phyloP scores from a whole-genome alignment of 2,329 filamentous ascomycete species.

The Mycogone perniciosa region DNA sequence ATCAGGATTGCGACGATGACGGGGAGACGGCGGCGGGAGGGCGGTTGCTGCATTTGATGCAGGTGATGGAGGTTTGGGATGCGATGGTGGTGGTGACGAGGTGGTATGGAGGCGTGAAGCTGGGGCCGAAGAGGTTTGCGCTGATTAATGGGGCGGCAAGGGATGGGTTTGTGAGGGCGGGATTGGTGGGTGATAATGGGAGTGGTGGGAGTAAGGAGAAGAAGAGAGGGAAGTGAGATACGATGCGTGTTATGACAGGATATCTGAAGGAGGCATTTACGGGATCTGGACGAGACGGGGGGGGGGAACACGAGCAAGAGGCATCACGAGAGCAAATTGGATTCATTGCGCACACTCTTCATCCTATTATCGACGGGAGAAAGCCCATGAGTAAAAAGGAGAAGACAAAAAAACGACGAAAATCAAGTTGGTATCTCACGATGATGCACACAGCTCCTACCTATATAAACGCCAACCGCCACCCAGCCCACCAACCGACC shows the following conservation, averaged over 20 bases:
- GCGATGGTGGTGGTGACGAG: slow-evolving; percentile 86
- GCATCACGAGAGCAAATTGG: too few relatives aligned
- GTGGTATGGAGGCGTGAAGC: slow-evolving; percentile 89
- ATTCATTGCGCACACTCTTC: background rate
- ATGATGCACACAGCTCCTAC: slow-evolving; percentile 13
- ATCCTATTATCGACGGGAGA: slow-evolving; percentile 2
- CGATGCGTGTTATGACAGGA: too few relatives aligned
- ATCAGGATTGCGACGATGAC: slow-evolving; percentile 93
- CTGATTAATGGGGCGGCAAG: slow-evolving; percentile 82
- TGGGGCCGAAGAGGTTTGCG: slow-evolving; percentile 84
- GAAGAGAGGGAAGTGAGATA: background rate
- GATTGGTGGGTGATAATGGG: slow-evolving; percentile 43
- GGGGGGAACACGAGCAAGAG: background rate
- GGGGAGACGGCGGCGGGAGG: slow-evolving; percentile 89
- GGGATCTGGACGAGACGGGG: background rate
- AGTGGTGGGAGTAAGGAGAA: background rate
- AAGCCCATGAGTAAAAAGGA: slow-evolving; percentile 6
- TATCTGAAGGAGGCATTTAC: background rate
- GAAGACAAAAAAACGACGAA: background rate
- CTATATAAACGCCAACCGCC: slow-evolving; percentile 17
- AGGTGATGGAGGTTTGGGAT: slow-evolving; percentile 91
- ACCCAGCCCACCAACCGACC: slow-evolving; percentile 5
- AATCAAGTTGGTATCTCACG: slow-evolving; percentile 23
- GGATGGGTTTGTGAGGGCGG: slow-evolving; percentile 75
- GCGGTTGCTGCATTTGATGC: slow-evolving; percentile 80